phyloP scores from a whole-genome alignment of 2,329 filamentous ascomycete genomes.

The Cladosporium velox region DNA sequence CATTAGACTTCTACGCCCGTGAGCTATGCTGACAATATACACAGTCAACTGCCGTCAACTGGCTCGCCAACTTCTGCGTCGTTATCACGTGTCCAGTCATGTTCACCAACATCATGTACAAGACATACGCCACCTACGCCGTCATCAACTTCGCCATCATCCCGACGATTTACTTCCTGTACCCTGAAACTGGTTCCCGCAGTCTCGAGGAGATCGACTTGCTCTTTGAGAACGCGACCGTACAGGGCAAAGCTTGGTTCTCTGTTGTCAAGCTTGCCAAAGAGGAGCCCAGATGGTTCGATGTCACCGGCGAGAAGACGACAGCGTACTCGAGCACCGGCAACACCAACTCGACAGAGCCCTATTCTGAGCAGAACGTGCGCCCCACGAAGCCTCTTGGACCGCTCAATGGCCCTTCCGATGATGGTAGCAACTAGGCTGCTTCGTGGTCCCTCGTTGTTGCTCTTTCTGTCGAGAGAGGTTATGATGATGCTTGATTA shows the following conservation, averaged over 20 bases:
- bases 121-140: constrained; percentile 20
- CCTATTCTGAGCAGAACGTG: neutral
- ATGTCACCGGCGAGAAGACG: constrained; percentile 15
- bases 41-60: constrained; percentile 16
- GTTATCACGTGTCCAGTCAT: constrained; percentile 22
- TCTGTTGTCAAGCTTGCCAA: constrained; percentile 18
- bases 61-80: constrained; percentile 22
- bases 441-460: neutral
- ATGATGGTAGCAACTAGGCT: neutral
- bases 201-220: constrained; percentile 24
- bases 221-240: constrained; percentile 19
- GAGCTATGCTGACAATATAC: neutral
- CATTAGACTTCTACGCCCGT: neutral
- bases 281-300: constrained; percentile 19
- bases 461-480: neutral
- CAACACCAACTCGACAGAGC: constrained; percentile 7
- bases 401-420: constrained; percentile 2
- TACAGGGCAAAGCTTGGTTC: constrained; percentile 15
- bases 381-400: constrained; percentile 1
- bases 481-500: neutral
- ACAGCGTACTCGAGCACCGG: constrained; percentile 5
- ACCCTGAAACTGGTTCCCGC: constrained; percentile 23
- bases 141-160: constrained; percentile 42
- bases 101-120: constrained; percentile 22
- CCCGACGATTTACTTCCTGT: constrained; percentile 23